Conservation (phyloP, 2,329 filamentous ascomycete species). For the Neophaeococcomyces aloes region DNA sequence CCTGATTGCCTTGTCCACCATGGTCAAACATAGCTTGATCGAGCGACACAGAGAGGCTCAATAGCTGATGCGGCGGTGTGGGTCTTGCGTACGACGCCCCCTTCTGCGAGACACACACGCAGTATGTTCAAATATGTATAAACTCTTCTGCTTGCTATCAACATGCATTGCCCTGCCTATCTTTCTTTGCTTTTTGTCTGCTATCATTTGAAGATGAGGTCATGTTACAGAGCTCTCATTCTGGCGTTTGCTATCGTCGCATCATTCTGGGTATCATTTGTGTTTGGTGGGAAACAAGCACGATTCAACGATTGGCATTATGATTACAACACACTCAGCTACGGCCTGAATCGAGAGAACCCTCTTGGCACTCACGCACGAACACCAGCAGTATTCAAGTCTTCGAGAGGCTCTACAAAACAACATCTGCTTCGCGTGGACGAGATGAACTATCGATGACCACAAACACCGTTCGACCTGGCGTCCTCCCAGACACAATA, state of each 20-base stretch:
- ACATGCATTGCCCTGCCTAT: no score
- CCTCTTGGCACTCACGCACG: neutral
- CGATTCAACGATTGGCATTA: constrained; percentile 9
- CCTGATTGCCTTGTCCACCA: neutral
- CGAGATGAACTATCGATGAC: neutral
- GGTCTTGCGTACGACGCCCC: neutral
- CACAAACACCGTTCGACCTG: no score
- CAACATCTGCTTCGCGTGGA: neutral
- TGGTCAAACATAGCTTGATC: neutral
- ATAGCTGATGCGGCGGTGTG: neutral
- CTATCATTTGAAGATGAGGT: constrained; percentile 2
- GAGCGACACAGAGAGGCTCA: neutral
- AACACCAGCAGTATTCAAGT: constrained; percentile 2
- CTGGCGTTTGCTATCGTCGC: constrained; percentile 2
- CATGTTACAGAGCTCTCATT: constrained; percentile 3
- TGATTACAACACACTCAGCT: constrained; percentile 5
- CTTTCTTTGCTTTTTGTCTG: no score
- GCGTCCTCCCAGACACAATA: no score
- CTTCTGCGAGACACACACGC: neutral
- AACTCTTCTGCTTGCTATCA: neutral
- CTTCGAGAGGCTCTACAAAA: neutral
- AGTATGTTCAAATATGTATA: neutral
- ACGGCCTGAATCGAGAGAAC: constrained; percentile 7
- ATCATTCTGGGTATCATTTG: constrained; percentile 6
- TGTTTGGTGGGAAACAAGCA: constrained; percentile 6